A percentile compares a stretch with the other conserved stretches of the same genome.
Evolutionary conservation across 768 basidiomycete species (phyloP).

Genomic region (Suillus spraguei): DNA sequence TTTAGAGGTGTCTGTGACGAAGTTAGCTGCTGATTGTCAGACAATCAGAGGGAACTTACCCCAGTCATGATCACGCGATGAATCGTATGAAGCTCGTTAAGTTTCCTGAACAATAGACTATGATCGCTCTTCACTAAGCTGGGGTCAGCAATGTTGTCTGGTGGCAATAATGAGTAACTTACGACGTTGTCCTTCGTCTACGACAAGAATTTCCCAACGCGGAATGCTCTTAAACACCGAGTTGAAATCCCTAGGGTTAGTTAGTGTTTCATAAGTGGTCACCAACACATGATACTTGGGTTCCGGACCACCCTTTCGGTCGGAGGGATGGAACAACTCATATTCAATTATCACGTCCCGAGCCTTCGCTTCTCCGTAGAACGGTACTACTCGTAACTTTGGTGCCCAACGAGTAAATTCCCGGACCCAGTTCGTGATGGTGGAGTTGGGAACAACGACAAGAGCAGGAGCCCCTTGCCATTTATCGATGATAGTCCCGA

Average conservation of each 20-base stretch:
- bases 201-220: conserved; percentile 91
- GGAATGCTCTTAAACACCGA: conserved; percentile 79
- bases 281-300: conserved; percentile 88
- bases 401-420: conserved; percentile 85
- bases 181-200: conserved; percentile 94
- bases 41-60: conserved; percentile 38
- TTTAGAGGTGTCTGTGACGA: conserved; percentile 80
- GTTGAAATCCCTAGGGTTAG: conserved; percentile 65
- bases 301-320: conserved; percentile 43
- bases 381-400: conserved; percentile 76
- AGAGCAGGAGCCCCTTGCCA: conserved; percentile 76
- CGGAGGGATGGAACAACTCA: conserved; percentile 69
- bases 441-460: conserved; percentile 95
- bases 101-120: conserved; percentile 77
- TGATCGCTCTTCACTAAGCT: conserved; percentile 78
- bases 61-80: conserved; percentile 93
- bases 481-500: conserved; percentile 62
- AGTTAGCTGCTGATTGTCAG: neutral
- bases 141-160: conserved; percentile 15
- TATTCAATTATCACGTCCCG: conserved; percentile 80
- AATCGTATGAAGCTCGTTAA: conserved; percentile 75
- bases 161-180: conserved; percentile 35
- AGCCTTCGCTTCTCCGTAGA: conserved; percentile 77
- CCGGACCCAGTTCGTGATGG: conserved; percentile 92
- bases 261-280: conserved; percentile 90